Base-by-base conservation (phyloP, 2,329 filamentous ascomycete genomes). In the Magnaporthiopsis poae region DNA sequence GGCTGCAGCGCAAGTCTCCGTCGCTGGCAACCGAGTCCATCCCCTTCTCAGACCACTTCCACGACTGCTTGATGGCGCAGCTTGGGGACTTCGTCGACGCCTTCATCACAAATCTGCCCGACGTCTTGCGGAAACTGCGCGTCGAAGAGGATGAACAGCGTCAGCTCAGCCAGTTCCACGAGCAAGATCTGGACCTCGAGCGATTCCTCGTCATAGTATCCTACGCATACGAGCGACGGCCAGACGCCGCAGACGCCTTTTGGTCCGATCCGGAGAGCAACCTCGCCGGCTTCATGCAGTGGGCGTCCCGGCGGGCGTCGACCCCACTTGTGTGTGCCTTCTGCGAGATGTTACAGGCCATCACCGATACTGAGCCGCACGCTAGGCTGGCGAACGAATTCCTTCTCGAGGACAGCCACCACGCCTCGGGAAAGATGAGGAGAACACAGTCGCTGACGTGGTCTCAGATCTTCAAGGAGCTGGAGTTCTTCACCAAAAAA, bases 301-400 rank as follows among this genome's bases (percentile, higher is more conserved):
- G 95, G 95, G 91, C 93, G n/a, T 96, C 95, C 3, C 89, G 92
- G 71, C 85, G 95, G 72, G 92, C 96, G 68, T 96, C 96, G 0
- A 97, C 96, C 0, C 95, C 95, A n/a, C 84, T 96, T 31, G 93
- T 96, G 68, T 95, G 92, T 68, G 93, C 94, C 15, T 99, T 98
- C 72, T 99, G 95, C 76, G 94, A 98, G 74, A 94, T 99, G 88
- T 81, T 99, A 21, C 90, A 92, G 73, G 90, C 93, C 1, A 88
- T 99, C 63, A 91, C 95, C 0, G 88, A 89, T 65, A 92, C 92
- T 65, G 86, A 91, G 66, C 86, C 90, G 65, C 95, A 91, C 71
- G 94, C 95, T 35, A 88, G 89, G 66, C 85, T 90, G 21, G 92
- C 94, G 0, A 94, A 99, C 75, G 87, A 88, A 64, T 99, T 99